Base-by-base conservation (phyloP, 169 alveolate species). In the Toxoplasma gondii region DNA sequence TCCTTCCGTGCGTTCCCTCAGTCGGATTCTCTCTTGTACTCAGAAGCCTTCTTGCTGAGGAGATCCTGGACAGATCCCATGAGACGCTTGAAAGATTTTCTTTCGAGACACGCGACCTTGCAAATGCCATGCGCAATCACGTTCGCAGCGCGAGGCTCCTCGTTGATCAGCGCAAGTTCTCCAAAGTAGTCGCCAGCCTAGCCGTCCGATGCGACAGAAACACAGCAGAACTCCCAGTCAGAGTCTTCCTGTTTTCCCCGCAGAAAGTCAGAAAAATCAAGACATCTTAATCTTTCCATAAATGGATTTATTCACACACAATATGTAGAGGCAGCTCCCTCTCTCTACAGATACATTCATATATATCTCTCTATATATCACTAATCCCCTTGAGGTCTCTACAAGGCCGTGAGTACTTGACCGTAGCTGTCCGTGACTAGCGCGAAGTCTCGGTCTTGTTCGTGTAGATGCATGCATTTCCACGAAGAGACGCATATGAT, bases 171-270 rank as follows among this genome's bases (percentile, higher is more conserved):
- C 53, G 99, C 99, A 90, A 99, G 95, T 96, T 99, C 99, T 39
- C 99, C 99, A 94, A 99, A 99, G 96, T 98, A 98, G 91, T 98
- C 99, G 7, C 99, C 99, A 83, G 96, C 88, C 97, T 94, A 74
- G 67, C 34, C 16, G 58, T 16, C 82, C 16, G 92, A 16, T 27
- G 82, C 64, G 64, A 80, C 24, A 64, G 31, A 92, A 45, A 80
- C 86, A 80, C n/a, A 38, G 58, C 9, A 17, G 19, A 29, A 38
- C 29, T 10, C 45, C 27, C 82, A 12, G 19, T 19, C 41, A 45
- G 34, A 19, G 27, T 19, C 36, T 10, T 4, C 41, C 81, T 5
- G 34, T 10, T 49, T 7, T 12, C 31, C 36, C 19, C 7, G 53
- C n/a, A 24, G 41, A 38, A 17, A 88, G 24, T 54, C 19, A 58